These are phyloP conservation scores for Tylopilus orsonianus DNA, from an alignment of 1,284 basidiomycete species.

Conservation along the genomic window DNA sequence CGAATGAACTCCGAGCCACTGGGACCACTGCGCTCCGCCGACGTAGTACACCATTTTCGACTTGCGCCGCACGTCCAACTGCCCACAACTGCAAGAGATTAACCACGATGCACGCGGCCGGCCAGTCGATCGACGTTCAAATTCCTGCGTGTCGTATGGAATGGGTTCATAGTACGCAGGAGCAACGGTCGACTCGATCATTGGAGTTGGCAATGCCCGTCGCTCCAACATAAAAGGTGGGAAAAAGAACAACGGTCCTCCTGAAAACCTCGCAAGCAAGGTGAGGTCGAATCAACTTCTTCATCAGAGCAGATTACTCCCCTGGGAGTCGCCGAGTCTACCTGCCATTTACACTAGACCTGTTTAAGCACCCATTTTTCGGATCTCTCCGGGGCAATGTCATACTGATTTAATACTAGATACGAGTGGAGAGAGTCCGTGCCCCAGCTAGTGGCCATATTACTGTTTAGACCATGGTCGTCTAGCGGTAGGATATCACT, in stretches of 20 bases:
- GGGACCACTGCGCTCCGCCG: constrained; percentile 13
- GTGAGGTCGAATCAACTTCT: constrained; percentile 2
- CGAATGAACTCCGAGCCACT: constrained; percentile 21
- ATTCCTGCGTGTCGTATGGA: constrained; percentile 11
- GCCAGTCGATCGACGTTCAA: constrained; percentile 15
- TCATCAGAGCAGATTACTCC: background rate
- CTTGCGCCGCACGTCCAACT: background rate
- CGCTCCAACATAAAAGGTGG: background rate
- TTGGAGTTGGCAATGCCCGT: constrained; percentile 10
- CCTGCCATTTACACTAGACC: background rate
- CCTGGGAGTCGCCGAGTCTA: constrained; percentile 1
- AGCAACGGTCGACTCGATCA: constrained; percentile 1
- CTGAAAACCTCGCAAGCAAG: background rate
- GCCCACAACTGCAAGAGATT: constrained; percentile 19
- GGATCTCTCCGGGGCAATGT: background rate
- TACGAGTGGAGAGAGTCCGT: background rate
- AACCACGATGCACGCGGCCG: constrained; percentile 26
- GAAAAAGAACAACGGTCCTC: background rate
- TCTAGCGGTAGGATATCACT: constrained; percentile 6
- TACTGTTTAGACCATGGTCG: background rate
- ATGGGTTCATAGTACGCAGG: constrained; percentile 2
- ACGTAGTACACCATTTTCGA: background rate
- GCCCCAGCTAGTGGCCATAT: background rate
- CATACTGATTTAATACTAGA: constrained; percentile 2
- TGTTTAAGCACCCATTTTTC: background rate